Conservation (phyloP, 2,329 filamentous ascomycete species). For the Exophiala lecanii-corni region DNA sequence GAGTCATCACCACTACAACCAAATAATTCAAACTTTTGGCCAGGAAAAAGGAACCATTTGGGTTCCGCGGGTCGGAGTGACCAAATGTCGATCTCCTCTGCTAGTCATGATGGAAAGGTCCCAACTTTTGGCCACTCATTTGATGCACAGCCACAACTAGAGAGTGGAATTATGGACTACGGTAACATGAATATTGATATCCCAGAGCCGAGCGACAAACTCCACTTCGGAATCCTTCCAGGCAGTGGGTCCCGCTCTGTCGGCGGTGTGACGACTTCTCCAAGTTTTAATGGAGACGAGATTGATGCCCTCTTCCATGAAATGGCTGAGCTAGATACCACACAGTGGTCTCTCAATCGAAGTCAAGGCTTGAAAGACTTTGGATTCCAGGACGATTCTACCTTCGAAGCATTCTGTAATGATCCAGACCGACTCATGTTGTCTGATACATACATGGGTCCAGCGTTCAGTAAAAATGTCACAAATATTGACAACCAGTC, state of each 20-base stretch:
- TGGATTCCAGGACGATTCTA: constrained; percentile 41
- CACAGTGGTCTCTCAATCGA: constrained; percentile 40
- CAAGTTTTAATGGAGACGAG: constrained; percentile 30
- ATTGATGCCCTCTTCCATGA: constrained; percentile 44
- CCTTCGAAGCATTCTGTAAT: constrained; percentile 43
- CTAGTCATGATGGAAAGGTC: background rate
- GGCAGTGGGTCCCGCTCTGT: background rate
- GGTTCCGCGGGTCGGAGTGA: background rate
- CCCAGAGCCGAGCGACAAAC: constrained; percentile 3
- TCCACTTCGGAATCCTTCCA: background rate
- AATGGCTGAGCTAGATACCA: constrained; percentile 42
- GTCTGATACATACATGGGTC: constrained; percentile 13
- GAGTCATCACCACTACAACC: background rate
- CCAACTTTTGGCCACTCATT: background rate
- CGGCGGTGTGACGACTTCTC: constrained; percentile 15
- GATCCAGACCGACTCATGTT: constrained; percentile 37
- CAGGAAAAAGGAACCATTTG: background rate
- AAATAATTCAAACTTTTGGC: background rate
- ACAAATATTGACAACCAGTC: background rate
- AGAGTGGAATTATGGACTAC: constrained; percentile 6
- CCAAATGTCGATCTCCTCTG: background rate
- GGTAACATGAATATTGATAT: constrained; percentile 10
- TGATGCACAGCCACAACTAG: background rate
- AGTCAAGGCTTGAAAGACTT: constrained; percentile 41
- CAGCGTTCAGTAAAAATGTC: constrained; percentile 6